Percentiles rank a stretch among this genome's conserved stretches.
These are phyloP conservation scores for Xanthoconium separans DNA, from an alignment of 1,284 basidiomycete species.

Conservation along the genomic window DNA sequence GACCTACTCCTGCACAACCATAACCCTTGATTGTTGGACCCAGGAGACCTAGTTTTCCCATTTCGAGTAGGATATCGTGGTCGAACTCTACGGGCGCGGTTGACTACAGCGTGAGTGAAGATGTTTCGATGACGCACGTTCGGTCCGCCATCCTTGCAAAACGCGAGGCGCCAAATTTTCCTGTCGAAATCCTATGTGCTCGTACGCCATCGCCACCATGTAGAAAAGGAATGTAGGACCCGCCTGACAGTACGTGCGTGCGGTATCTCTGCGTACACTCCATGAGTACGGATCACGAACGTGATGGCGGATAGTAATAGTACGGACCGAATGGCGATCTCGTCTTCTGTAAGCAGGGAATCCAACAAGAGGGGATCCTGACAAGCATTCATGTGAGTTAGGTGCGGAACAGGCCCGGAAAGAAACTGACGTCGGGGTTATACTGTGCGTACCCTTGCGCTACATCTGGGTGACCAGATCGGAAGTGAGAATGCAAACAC, in stretches of 20 bases:
- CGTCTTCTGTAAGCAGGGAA: conserved; percentile 85
- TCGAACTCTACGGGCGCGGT: conserved; percentile 64
- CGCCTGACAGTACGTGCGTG: conserved; percentile 82
- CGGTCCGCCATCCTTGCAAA: conserved; percentile 83
- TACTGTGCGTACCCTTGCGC: conserved; percentile 24
- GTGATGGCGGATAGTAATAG: not conserved
- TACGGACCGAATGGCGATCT: conserved; percentile 80
- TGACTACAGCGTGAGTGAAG: not conserved
- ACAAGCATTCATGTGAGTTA: not conserved
- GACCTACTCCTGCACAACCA: conserved; percentile 91
- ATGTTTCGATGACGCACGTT: conserved; percentile 49
- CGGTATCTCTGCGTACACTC: conserved; percentile 65
- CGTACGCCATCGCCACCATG: conserved; percentile 1
- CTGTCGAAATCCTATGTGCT: conserved; percentile 37
- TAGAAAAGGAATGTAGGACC: conserved; percentile 16
- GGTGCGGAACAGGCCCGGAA: conserved; percentile 8
- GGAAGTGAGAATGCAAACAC: conserved; percentile 6
- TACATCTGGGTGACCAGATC: conserved; percentile 6
- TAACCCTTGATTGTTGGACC: conserved; percentile 94
- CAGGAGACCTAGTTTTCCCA: conserved; percentile 90
- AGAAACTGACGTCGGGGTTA: conserved; percentile 26
- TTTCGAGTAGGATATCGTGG: conserved; percentile 76
- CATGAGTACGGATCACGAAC: not conserved
- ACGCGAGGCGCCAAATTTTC: conserved; percentile 85
- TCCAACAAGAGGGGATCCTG: conserved; percentile 80